Evolutionary conservation across 768 basidiomycete genomes (phyloP), one percentile per base, ranked within the genome.

Genomic region (Rhodotorula kratochvilovae): DNA sequence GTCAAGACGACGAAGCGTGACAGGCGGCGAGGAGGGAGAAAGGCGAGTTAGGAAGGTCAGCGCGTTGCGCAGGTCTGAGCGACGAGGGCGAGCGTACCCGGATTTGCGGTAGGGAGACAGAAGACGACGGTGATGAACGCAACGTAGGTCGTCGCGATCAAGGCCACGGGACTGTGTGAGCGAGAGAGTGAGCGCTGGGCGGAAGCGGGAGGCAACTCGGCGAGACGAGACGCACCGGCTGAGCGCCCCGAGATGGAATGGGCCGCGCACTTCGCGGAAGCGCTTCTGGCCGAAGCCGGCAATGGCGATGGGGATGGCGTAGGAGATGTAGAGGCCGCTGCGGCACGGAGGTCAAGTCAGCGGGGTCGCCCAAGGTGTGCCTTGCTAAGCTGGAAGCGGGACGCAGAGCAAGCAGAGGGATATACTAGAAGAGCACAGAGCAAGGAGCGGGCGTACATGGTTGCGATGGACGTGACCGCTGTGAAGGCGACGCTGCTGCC

Each of bases 401-500:
- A n/a, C n/a, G n/a, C n/a, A n/a, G n/a, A n/a, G n/a, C n/a, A n/a
- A n/a, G n/a, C n/a, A n/a, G n/a, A n/a, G n/a, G n/a, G n/a, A n/a
- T n/a, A n/a, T n/a, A n/a, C n/a, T n/a, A n/a, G n/a, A n/a, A 23
- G 19, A 23, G 45, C 8, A 46, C 45, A 46, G 21, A 3, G 45
- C 5, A 23, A 23, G 21, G 17, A 58, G 3, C 56, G 29, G 19
- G 51, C 68, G 42, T 27, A 54, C 53, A 51, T 43, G 2, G 69
- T 70, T 0, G 69, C 63, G 66, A 90, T 90, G 0, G 89, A 89
- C 0, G 79, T 77, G 16, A 79, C 76, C 61, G 89, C 89, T 0
- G 84, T 84, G 2, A 89, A 90, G 0, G 90, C 90, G 7, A 90
- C 89, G 0, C 84, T 78, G 73, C 86, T 88, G 2, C 89, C 89